These are phyloP conservation scores for Aspergillus ochraceus DNA, from an alignment of 2,329 filamentous ascomycete genomes.

Conservation along the genomic window DNA sequence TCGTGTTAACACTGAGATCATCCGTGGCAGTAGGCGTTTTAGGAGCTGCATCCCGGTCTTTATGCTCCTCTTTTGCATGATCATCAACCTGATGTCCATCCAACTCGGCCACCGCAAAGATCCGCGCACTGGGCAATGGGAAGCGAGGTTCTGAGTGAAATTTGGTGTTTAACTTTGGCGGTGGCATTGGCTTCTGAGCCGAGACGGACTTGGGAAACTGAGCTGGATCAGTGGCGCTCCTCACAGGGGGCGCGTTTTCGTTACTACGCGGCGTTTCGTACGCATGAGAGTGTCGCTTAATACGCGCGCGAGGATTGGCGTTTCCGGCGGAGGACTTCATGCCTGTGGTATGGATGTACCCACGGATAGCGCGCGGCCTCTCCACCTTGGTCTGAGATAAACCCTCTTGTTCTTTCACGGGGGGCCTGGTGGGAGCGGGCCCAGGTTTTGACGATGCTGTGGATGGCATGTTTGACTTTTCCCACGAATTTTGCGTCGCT, in stretches of 20 bases:
- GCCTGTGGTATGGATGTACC: constrained; percentile 38
- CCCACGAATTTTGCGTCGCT: constrained; percentile 22
- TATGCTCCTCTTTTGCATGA: constrained; percentile 10
- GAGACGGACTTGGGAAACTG: neutral
- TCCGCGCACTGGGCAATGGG: constrained; percentile 10
- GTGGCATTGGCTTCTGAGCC: neutral
- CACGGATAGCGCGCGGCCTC: constrained; percentile 31
- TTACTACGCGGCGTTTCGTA: constrained; percentile 1
- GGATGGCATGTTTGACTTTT: constrained; percentile 24
- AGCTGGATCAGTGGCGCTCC: constrained; percentile 10
- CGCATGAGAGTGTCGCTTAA: constrained; percentile 5
- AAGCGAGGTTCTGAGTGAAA: neutral
- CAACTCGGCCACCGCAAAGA: constrained; percentile 35
- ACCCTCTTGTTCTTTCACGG: constrained; percentile 13
- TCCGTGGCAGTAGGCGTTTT: constrained; percentile 5
- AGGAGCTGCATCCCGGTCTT: neutral
- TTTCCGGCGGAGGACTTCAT: constrained; percentile 30
- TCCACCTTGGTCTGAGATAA: constrained; percentile 6
- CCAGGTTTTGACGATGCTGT: constrained; percentile 20
- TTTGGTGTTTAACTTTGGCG: constrained; percentile 2
- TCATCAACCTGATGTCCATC: constrained; percentile 35
- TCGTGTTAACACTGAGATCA: constrained; percentile 13
- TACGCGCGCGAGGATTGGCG: constrained; percentile 20
- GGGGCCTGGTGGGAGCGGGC: constrained; percentile 11
- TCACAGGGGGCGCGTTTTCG: constrained; percentile 5